These are phyloP conservation scores for Cucurbita maxima DNA, from an alignment of 306 rosid species.

Conservation along the genomic window DNA sequence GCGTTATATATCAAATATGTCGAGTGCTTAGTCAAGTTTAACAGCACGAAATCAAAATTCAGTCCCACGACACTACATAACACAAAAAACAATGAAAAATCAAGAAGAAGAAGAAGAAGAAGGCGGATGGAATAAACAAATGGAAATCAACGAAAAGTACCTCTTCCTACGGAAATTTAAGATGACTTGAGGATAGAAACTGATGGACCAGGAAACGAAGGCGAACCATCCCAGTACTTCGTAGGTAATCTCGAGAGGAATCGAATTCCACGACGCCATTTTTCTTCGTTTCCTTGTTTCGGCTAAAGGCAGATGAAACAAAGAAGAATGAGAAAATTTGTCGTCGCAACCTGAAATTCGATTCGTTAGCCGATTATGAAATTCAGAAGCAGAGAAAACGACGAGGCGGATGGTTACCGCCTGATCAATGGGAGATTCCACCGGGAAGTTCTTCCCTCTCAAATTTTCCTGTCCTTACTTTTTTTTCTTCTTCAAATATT, in stretches of 20 bases:
- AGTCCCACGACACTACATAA: constrained; percentile 67
- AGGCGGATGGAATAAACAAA: not conserved
- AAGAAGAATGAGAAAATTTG: not conserved
- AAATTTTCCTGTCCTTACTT: no score
- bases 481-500: not conserved
- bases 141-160: constrained; percentile 13
- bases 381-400: not conserved
- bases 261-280: constrained; percentile 77
- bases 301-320: not conserved
- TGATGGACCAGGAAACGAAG: constrained; percentile 53
- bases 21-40: constrained; percentile 75
- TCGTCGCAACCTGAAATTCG: not conserved
- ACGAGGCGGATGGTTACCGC: not conserved
- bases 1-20: constrained; percentile 74
- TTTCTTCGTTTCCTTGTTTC: not conserved
- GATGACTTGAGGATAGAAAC: constrained; percentile 76
- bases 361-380: no score
- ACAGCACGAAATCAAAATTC: constrained; percentile 68
- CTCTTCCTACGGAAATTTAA: constrained; percentile 69
- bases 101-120: not conserved
- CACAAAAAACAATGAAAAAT: not conserved
- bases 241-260: constrained; percentile 43
- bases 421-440: not conserved
- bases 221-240: constrained; percentile 68
- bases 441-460: not conserved